Percentiles rank a stretch among this genome's conserved stretches.
These are phyloP conservation scores for Triglochin maritima DNA, from an alignment of 106 monocot genomes.

Conservation along the genomic window DNA sequence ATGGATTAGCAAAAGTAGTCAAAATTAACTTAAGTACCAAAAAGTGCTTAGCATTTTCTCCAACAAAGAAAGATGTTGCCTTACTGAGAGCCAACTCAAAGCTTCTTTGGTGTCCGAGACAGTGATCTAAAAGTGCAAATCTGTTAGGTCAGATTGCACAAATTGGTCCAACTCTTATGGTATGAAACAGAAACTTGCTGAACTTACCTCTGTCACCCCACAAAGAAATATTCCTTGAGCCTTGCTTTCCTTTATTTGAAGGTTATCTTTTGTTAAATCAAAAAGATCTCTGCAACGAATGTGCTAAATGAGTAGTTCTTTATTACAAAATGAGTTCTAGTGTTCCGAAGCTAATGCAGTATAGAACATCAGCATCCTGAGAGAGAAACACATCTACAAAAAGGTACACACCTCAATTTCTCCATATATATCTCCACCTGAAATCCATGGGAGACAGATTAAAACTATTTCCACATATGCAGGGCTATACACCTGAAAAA, in stretches of 20 bases:
- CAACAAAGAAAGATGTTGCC: not conserved
- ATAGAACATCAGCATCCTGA: not conserved
- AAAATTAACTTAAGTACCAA: not conserved
- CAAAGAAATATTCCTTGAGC: constrained; percentile 57
- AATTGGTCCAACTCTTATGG: not conserved
- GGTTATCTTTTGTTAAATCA: constrained; percentile 80
- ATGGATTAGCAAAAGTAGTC: constrained; percentile 4
- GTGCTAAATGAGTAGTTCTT: not conserved
- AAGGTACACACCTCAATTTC: constrained; percentile 53
- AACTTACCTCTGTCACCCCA: constrained; percentile 63
- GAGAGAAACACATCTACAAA: not conserved
- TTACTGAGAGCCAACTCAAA: constrained; percentile 52
- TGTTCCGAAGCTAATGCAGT: too few relatives aligned
- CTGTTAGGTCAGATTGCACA: not conserved
- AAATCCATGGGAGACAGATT: not conserved
- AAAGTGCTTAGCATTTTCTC: not conserved
- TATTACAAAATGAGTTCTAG: too few relatives aligned
- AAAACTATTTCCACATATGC: not conserved
- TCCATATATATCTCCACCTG: constrained; percentile 96
- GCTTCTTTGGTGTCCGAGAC: constrained; percentile 45
- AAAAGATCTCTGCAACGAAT: constrained; percentile 62
- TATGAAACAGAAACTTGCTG: not conserved
- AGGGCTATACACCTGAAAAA: not conserved
- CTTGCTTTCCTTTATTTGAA: constrained; percentile 69
- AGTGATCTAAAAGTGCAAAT: constrained; percentile 31